A percentile compares a stretch with the other conserved stretches of the same genome.
Conservation (phyloP, 1,284 basidiomycete genomes). For the Cutaneotrichosporon sp. region DNA sequence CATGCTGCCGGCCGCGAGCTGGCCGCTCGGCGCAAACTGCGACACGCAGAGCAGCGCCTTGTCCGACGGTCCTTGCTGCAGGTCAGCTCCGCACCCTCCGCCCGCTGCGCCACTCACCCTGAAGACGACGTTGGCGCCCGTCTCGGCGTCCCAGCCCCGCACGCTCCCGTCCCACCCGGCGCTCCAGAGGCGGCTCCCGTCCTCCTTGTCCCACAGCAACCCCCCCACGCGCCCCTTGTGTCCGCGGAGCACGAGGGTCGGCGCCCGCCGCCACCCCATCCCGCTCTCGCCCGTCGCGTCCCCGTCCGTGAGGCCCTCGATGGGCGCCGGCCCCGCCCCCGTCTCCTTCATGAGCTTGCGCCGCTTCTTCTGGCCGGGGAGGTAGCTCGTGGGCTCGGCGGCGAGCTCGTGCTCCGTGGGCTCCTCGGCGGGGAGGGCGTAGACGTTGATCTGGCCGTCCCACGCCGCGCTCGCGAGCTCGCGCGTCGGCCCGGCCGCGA, state of each 20-base stretch:
- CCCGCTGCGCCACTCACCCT: conserved; percentile 41
- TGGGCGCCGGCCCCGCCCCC: conserved; percentile 50
- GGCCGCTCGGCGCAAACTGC: conserved; percentile 51
- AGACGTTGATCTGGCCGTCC: conserved; percentile 78
- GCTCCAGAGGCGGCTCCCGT: conserved; percentile 43
- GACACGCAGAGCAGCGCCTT: conserved; percentile 56
- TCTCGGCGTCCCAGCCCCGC: conserved; percentile 56
- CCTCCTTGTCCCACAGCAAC: conserved; percentile 45
- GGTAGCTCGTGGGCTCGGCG: conserved; percentile 48
- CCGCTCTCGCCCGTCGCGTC: conserved; percentile 42
- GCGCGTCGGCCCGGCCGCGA: conserved; percentile 57
- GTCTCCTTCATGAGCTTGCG: conserved; percentile 53
- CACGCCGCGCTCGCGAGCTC: conserved; percentile 73
- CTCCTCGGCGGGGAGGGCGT: conserved; percentile 47
- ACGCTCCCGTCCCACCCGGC: conserved; percentile 58
- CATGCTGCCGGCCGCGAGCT: conserved; percentile 57
- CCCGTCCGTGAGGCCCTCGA: conserved; percentile 52
- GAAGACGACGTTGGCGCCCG: conserved; percentile 46
- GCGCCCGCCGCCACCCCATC: conserved; percentile 46
- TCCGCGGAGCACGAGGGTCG: conserved; percentile 46
- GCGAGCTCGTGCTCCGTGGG: conserved; percentile 50
- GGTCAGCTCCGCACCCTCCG: not conserved
- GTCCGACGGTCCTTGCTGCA: conserved; percentile 53
- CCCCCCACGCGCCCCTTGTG: conserved; percentile 52
- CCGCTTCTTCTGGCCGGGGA: conserved; percentile 61